phyloP scores from a whole-genome alignment of 208 protist genomes.

The Trichomonas vaginalis region DNA sequence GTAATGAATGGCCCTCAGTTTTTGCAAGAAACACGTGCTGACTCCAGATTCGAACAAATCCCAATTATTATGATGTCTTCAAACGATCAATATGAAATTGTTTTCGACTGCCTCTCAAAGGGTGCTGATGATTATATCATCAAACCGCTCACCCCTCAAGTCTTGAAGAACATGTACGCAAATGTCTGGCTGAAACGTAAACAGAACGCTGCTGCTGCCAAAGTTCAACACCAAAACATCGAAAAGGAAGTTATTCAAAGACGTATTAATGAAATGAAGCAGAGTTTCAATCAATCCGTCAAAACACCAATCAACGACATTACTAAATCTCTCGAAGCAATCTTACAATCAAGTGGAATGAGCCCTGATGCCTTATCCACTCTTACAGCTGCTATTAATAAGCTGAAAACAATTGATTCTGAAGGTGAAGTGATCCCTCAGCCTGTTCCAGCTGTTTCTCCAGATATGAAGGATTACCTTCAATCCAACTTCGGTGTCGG shows the following conservation, averaged over 20 bases:
- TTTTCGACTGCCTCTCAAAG: not conserved
- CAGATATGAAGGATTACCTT: not conserved
- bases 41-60: not conserved
- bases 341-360: not conserved
- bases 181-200: not conserved
- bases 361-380: not conserved
- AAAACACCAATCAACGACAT: not conserved
- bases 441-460: not conserved
- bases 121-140: conserved; percentile 10
- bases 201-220: not conserved
- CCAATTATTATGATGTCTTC: conserved; percentile 12
- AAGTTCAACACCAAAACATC: not conserved
- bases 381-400: not conserved
- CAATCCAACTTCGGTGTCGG: not conserved
- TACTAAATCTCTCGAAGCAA: not conserved
- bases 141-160: not conserved
- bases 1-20: not conserved
- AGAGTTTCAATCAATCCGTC: not conserved
- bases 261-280: not conserved
- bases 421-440: not conserved
- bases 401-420: not conserved
- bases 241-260: not conserved
- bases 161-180: not conserved
- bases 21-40: not conserved
- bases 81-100: conserved; percentile 6